Percentiles rank a stretch among this genome's conserved stretches.
Evolutionary conservation across 164 flowering plant species (phyloP).

Genomic region (Nelumbo lutea): DNA sequence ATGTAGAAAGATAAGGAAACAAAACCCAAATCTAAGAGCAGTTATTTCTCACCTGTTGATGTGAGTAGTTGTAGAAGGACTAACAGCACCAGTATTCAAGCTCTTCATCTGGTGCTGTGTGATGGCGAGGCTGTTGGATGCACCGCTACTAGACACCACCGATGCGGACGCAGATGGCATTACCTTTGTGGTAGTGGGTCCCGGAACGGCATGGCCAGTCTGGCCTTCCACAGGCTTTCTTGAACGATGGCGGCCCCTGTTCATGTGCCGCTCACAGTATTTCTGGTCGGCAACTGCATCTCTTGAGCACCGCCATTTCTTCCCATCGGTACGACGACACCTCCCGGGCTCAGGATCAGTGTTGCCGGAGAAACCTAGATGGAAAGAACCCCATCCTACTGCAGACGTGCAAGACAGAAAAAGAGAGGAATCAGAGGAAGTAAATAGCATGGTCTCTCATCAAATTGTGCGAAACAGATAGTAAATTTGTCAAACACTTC

Average conservation of each 20-base stretch:
- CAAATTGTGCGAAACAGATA: too few relatives aligned
- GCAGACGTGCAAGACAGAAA: conserved; percentile 1
- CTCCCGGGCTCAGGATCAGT: conserved; percentile 95
- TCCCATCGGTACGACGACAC: conserved; percentile 93
- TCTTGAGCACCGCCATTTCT: conserved; percentile 98
- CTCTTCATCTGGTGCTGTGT: conserved; percentile 42
- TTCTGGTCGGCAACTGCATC: conserved; percentile 93
- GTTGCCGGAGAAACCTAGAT: conserved; percentile 73
- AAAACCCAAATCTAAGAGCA: not conserved
- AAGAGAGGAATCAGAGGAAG: not conserved
- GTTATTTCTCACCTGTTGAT: conserved; percentile 38
- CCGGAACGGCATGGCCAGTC: conserved; percentile 63
- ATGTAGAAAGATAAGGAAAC: not conserved
- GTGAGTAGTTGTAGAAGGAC: conserved; percentile 25
- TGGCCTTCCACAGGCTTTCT: conserved; percentile 99
- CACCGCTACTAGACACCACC: conserved; percentile 28
- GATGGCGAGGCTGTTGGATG: conserved; percentile 36
- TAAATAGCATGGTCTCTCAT: not conserved
- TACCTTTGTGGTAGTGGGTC: conserved; percentile 39
- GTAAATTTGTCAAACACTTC: too few relatives aligned
- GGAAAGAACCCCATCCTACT: conserved; percentile 94
- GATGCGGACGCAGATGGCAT: conserved; percentile 32
- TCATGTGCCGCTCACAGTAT: conserved; percentile 94
- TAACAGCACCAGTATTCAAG: conserved; percentile 30
- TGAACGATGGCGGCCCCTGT: conserved; percentile 99